Base-by-base conservation (phyloP, 306 rosid genomes). In the Ochetophila trinervis region DNA sequence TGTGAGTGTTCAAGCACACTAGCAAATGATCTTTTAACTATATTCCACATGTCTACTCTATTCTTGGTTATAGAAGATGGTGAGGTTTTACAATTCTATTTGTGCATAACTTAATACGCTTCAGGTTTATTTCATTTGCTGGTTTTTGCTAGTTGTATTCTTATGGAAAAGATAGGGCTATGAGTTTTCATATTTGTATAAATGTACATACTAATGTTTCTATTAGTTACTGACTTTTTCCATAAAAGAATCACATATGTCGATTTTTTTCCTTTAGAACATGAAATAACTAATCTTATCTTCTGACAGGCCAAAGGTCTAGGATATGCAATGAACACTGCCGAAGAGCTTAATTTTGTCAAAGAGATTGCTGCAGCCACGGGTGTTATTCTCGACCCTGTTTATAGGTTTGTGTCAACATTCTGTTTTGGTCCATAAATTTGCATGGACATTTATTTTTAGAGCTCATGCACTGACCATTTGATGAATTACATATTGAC, bases 321-420 rank as follows among this genome's bases (percentile, higher is more conserved):
- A 65, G 98, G 97, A 69, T 93, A 93, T 66, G 98, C 97, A 60
- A 82, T 93, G 47, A 93, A 69, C 86, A 86, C 97, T 19, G 69
- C 79, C 0, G 98, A 93, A 67, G 98, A 93, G 85, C 87, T 93
- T 73, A 82, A 76, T 23, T 87, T 85, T 66, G 87, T 89, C 49
- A 86, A 57, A 66, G 96, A 89, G 76, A 65, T 89, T 47, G 91
- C 98, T 47, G 78, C 82, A 13, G 77, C 94, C 45, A 93, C 97
- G 6, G 97, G 98, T 32, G 84, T 87, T 79, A 73, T 93, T 72
- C 95, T 93, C 52, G 98, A 89, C 68, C 97, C 98, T 2, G 98
- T 89, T 76, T 93, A 93, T 83, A 87, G 97, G 98, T 93, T 66
- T 47, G 70, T 67, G 44, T 62, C 53, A 35, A 19, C 32, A 6